Evolutionary conservation across 176 grass and related monocot genomes (phyloP), one percentile per base, ranked within the genome.

Genomic region (Raddia guianensis): DNA sequence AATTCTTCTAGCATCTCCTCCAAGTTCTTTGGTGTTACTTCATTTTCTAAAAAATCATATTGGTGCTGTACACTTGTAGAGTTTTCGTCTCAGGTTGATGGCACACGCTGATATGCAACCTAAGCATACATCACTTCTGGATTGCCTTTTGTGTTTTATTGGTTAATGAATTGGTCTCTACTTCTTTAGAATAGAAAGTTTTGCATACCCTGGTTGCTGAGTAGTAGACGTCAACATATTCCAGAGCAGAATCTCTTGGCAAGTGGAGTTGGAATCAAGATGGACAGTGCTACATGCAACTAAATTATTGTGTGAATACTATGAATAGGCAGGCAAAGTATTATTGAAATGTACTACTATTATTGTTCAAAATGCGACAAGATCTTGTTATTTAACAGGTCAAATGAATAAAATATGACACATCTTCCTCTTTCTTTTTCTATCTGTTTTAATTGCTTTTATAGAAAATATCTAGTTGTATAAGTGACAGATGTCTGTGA

Each of bases 181-280:
- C 57, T 60, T 60, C 57, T 60, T 9, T 49, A 12, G 40, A 60
- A 44, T 52, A 61, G 77, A 42, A 66, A 43, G 37, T 78, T 84
- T 86, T 33, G 40, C 10, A 4, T 10, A 5, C 54, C 42, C 45
- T 37, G 44, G 33, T n/a, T 78, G 51, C 50, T 73, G 50, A 83
- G 63, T 79, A 79, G 74, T 51, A 72, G 12, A 77, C 74, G 51
- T 66, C 68, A 61, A 79, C 53, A 68, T 74, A 52, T 79, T 84
- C 75, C 53, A 48, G 18, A 68, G 52, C 43, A 73, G 67, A 89
- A 86, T 77, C 67, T 21, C 50, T 61, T 82, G 62, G 74, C 46
- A 82, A 60, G 73, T 90, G 78, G 68, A 86, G 73, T 73, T 53
- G 70, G 78, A 89, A 82, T 82, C 78, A 82, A 63, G 49, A 78